Evolutionary conservation across 106 monocot species (phyloP), one percentile per base, ranked within the genome.

Genomic region (Dendrobium huoshanense): DNA sequence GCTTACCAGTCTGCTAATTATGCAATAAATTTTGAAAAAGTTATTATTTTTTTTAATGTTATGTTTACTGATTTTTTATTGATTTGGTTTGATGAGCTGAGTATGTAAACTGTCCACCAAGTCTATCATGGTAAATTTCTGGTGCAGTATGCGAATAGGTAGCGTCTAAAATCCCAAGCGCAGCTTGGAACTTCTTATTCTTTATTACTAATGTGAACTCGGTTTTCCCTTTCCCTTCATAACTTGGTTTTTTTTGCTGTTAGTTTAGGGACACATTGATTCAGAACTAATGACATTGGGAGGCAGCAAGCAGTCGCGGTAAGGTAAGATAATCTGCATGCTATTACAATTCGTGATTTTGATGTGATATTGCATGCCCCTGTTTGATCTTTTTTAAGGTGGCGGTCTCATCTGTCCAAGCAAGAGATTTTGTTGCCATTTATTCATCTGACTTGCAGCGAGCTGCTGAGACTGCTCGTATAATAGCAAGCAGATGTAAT

Each of bases 371-470:
- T 77, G 22, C 56, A 33, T 25, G 43, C 37, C 37, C n/a, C 70
- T 29, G 8, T 84, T 42, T 77, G 18, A 41, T 49, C 41, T 77
- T 78, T 48, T 83, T 40, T 45, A 80, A 99, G 99, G 95, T 90
- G 43, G 92, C 85, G 13, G n/a, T 77, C 41, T 70, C 84, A 87
- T 29, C 84, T 99, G 17, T 89, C 87, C 22, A 93, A 87, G 75
- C 93, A 93, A 79, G 61, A 81, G 33, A 88, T 61, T 86, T 82
- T 65, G 55, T 73, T 73, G 87, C 95, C n/a, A 78, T 93, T 77
- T 99, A 99, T 82, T 88, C 99, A 48, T 99, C 99, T 72, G 95
- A 99, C 77, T 81, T 99, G 89, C 90, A 95, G 73, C 89, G 98
- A 81, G 99, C 95, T 77, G 83, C 87, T 45, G 91, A 99, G 73